These are phyloP conservation scores for Phaffia rhodozyma DNA, from an alignment of 1,284 basidiomycete species.

Conservation along the genomic window DNA sequence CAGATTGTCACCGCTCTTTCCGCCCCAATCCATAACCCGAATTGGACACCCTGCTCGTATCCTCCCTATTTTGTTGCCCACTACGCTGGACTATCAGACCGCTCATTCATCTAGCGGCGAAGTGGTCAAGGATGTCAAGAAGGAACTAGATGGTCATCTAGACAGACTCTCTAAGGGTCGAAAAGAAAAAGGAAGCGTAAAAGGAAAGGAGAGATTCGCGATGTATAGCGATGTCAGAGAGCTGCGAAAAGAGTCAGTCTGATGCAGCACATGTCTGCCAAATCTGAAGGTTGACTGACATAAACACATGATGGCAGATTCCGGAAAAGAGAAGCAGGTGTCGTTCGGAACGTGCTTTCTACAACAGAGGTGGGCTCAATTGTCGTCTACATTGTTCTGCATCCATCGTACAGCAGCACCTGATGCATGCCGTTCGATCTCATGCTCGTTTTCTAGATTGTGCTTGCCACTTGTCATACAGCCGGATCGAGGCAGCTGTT, in stretches of 20 bases:
- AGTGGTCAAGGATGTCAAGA: slow-evolving; percentile 71
- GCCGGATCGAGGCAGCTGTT: slow-evolving; percentile 67
- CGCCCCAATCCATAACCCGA: slow-evolving; percentile 47
- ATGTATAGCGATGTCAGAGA: slow-evolving; percentile 85
- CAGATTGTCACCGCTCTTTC: slow-evolving; percentile 42
- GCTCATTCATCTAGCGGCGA: slow-evolving; percentile 63
- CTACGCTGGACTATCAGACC: slow-evolving; percentile 81
- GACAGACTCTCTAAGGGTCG: slow-evolving; percentile 61
- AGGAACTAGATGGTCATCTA: slow-evolving; percentile 61
- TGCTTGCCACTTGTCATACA: slow-evolving; percentile 86
- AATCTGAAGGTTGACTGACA: background rate
- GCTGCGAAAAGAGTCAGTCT: slow-evolving; percentile 70
- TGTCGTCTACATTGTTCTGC: background rate
- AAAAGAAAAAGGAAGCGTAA: slow-evolving; percentile 50
- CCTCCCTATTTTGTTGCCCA: slow-evolving; percentile 58
- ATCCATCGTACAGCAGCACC: background rate
- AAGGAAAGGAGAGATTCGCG: slow-evolving; percentile 59
- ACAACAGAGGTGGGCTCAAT: slow-evolving; percentile 50
- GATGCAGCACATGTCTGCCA: background rate
- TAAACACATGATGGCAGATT: slow-evolving; percentile 43
- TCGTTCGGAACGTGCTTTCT: slow-evolving; percentile 64
- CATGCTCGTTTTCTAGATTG: slow-evolving; percentile 43
- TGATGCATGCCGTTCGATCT: background rate
- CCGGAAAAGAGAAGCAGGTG: slow-evolving; percentile 69
- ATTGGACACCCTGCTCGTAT: slow-evolving; percentile 90